A percentile compares a stretch with the other conserved stretches of the same genome.
Conservation (phyloP, 2,329 filamentous ascomycete species). For the Phoma herbarum region DNA sequence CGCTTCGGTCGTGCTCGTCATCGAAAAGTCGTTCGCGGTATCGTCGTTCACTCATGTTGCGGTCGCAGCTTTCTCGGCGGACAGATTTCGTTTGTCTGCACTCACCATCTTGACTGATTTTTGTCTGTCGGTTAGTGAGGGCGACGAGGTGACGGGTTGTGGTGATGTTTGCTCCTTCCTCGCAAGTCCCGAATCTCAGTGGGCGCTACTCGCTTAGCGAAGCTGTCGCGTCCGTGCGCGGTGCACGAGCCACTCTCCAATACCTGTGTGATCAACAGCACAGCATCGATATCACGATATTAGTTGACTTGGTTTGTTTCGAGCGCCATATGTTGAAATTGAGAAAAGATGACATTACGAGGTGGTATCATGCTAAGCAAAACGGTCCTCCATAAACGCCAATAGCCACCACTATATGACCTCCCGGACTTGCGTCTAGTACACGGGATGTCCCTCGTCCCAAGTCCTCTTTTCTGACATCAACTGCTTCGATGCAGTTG, state of each 20-base stretch:
- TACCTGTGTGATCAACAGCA: background rate
- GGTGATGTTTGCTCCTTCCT: constrained; percentile 29
- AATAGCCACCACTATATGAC: constrained; percentile 9
- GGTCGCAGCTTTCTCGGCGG: constrained; percentile 21
- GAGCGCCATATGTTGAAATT: background rate
- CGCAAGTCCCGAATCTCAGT: constrained; percentile 1
- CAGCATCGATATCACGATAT: background rate
- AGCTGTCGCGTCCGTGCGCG: background rate
- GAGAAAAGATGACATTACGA: constrained; percentile 17
- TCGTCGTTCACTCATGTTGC: constrained; percentile 42
- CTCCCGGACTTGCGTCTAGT: constrained; percentile 42
- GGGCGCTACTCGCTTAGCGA: constrained; percentile 7
- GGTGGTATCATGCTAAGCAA: constrained; percentile 43
- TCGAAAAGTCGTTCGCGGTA: constrained; percentile 26
- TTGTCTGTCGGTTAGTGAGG: constrained; percentile 48
- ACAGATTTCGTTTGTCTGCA: constrained; percentile 19
- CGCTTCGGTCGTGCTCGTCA: constrained; percentile 31
- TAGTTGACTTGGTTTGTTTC: background rate
- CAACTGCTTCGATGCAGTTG: constrained; percentile 40
- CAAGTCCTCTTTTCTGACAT: constrained; percentile 50
- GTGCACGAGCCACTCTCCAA: background rate
- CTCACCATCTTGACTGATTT: constrained; percentile 55
- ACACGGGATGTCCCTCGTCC: constrained; percentile 59
- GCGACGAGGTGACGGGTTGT: constrained; percentile 49
- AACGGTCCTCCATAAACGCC: constrained; percentile 14